Evolutionary conservation across 2,329 filamentous ascomycete species (phyloP), one percentile per base, ranked within the genome.

Genomic region (Hortaea werneckii): DNA sequence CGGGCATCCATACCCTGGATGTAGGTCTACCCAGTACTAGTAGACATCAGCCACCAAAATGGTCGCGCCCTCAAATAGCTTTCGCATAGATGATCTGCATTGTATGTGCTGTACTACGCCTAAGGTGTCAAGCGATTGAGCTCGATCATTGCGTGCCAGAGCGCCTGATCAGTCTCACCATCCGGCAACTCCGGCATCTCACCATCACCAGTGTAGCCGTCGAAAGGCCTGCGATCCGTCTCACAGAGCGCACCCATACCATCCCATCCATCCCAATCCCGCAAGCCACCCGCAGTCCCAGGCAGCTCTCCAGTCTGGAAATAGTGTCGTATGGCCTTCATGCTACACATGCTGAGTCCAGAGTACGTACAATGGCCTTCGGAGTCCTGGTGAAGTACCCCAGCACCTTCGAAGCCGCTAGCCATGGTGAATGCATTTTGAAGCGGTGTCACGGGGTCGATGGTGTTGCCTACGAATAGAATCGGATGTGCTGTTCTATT

Each of bases 391-490:
- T 68, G 58, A 3, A 77, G 57, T 5, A 76, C 59, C 6, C 47
- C 47, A 5, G 47, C 2, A 56, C 67, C 68, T 0, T 67, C 62
- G 50, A 75, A 76, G 1, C 52, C 51, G 11, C 52, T 28, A 1
- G 65, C 60, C 65, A 69, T 68, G 67, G 61, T 60, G 20, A 71
- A 62, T 1, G 70, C 74, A 37, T 70, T 69, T 38, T 56, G 53
- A 5, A 80, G 59, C 3, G 78, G 77, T 0, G 77, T 81, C 1
- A 82, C 75, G 0, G 79, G 79, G 46, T 82, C 78, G 10, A 74
- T 67, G 0, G 71, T 74, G 54, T 76, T 80, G 32, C 72, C 73
- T 9, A 80, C 62, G 55, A 79, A 76, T 5, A 82, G 66, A 29
- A 82, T 64, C 0, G 78, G 78, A 50, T 76, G 69, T 5, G 68